Conservation (phyloP, 305 asterid species). For the Fraxinus albicans region DNA sequence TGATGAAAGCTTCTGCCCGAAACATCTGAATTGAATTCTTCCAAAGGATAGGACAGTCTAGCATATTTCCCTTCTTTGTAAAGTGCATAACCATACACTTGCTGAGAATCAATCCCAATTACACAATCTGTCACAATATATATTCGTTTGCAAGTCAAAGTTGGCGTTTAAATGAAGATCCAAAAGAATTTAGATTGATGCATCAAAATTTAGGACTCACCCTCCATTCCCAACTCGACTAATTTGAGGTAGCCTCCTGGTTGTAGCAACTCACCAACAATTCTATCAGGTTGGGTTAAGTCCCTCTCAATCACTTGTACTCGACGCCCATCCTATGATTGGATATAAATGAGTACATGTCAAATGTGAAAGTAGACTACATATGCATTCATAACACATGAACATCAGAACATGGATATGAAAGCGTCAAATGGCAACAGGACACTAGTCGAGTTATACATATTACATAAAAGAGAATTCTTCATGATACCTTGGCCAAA, state of each 20-base stretch:
- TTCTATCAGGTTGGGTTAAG: slow-evolving; percentile 48
- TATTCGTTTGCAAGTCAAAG: background rate
- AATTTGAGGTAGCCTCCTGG: slow-evolving; percentile 59
- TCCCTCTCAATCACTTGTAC: slow-evolving; percentile 61
- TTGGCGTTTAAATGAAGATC: background rate
- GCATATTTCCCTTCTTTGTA: slow-evolving; percentile 48
- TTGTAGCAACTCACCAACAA: slow-evolving; percentile 55
- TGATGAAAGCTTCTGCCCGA: slow-evolving; percentile 56
- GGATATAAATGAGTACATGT: background rate
- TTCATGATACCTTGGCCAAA: slow-evolving; percentile 38
- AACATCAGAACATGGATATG: background rate
- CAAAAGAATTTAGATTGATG: background rate
- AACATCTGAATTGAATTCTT: slow-evolving; percentile 43
- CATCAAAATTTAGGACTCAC: slow-evolving; percentile 22
- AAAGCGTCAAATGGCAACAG: background rate
- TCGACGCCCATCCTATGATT: slow-evolving; percentile 39
- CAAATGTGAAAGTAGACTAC: background rate
- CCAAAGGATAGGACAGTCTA: slow-evolving; percentile 40
- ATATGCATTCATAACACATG: background rate
- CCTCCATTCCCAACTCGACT: slow-evolving; percentile 51
- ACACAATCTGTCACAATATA: slow-evolving; percentile 38
- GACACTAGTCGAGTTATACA: background rate
- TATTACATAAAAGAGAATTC: background rate
- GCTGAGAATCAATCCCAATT: slow-evolving; percentile 44
- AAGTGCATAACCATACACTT: slow-evolving; percentile 43